Base-by-base conservation (phyloP, 345 rosid genomes). In the Reutealis trisperma region DNA sequence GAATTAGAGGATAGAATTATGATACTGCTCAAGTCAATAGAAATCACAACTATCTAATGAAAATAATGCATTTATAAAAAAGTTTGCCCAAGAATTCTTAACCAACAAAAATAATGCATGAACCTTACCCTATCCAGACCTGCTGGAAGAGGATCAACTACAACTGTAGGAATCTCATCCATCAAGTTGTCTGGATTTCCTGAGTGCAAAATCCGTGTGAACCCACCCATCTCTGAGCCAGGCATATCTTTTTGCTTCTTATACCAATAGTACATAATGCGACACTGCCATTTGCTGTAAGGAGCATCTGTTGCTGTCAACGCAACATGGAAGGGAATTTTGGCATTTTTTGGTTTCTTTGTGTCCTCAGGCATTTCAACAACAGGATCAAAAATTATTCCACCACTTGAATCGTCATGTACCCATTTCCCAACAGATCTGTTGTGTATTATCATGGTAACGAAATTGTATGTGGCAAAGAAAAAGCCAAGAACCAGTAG, bases 251-350 rank as follows among this genome's bases (percentile, higher is more conserved):
- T 96, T 75, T 81, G 77, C 91, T 86, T 88, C 79, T 86, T 92
- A 81, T 91, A 96, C 98, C 98, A 96, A 72, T 96, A 96, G 78
- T 93, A 92, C 98, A 96, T 92, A 1, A 96, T 92, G 67, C 97
- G 97, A 81, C 97, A 91, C 76, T 96, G 99, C 99, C 99, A 93
- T 81, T 90, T 86, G 77, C 90, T 93, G 75, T 96, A 96, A 65
- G 85, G 82, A 51, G 97, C 90, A 84, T 91, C 97, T 1, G 97
- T 91, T 14, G 99, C 95, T 10, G 99, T 96, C 60, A 96, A 76
- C 54, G 98, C 99, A 49, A 96, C 88, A 84, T 96, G 99, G 75
- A 90, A 93, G 13, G 73, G 73, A 59, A 55, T 72, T 73, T 67
- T 78, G 68, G 21, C 30, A 47, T 22, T 73, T 41, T 9, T 82